Base-by-base conservation (phyloP, 2,329 filamentous ascomycete genomes). In the Exophiala dermatitidis region DNA sequence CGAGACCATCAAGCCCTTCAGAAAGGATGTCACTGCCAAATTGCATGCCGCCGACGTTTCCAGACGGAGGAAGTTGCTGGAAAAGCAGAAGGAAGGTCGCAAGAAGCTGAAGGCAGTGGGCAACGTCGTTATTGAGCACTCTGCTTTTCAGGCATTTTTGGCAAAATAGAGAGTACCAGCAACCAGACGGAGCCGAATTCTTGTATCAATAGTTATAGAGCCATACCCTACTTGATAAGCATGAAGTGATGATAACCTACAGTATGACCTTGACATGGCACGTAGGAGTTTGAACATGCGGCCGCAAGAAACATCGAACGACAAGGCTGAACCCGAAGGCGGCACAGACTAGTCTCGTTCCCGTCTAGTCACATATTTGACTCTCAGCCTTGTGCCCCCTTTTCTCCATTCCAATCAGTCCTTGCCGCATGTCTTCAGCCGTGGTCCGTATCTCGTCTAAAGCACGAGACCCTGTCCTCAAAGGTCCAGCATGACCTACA, bases 21-120 rank as follows among this genome's bases (percentile, higher is more conserved):
- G 93, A 44, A 98, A 98, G 70, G 93, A 98, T 64, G 93, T 98
- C 2, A 72, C 95, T 52, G 85, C 86, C 5, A 97, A 97, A 71
- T 74, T 98, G 52, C 94, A 98, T 67, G 93, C 93, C 0, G 87
- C 86, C 57, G 93, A 98, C 72, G 81, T 95, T 10, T 82, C 83
- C 2, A 76, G 93, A 54, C 80, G 90, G 36, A 80, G 83, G 65
- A 98, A 98, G 71, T 71, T 98, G 60, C 72, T 98, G 7, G 91
- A 97, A 73, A 95, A 91, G 76, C 93, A 98, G 71, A 98, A 98
- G 73, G 90, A 90, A 61, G 93, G 93, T 0, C 79, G 90, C 52
- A 96, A 95, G 80, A 86, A 85, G 70, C 72, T 98, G 54, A 82
- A 88, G 54, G 75, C 76, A 7, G 74, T 79, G 46, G 88, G 93